Conservation (phyloP, 192 early-diverging fungal species). For the Diversispora eburnea region DNA sequence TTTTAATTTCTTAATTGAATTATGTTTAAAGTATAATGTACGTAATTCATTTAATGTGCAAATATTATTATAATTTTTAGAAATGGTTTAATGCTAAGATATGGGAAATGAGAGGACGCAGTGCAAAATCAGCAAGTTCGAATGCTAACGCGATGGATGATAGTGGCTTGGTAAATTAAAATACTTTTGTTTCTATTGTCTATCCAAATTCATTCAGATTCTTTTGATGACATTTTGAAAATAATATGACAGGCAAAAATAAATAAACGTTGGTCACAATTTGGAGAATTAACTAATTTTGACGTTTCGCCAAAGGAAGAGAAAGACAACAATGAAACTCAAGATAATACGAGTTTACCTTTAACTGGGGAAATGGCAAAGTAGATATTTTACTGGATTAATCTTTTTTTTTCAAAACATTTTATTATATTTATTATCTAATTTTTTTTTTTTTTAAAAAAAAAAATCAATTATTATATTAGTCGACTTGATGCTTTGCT, state of each 20-base stretch:
- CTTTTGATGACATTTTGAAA: not conserved
- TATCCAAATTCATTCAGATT: no score
- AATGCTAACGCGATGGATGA: constrained; percentile 21
- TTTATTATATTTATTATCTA: no score
- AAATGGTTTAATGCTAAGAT: constrained; percentile 65
- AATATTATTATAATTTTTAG: constrained; percentile 32
- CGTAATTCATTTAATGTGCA: constrained; percentile 35
- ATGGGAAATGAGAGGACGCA: constrained; percentile 43
- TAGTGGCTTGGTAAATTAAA: constrained; percentile 24
- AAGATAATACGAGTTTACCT: constrained; percentile 39
- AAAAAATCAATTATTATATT: not conserved
- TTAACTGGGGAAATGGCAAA: constrained; percentile 46
- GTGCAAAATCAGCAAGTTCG: not conserved
- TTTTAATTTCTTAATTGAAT: constrained; percentile 26
- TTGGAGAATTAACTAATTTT: not conserved
- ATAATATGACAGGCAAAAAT: constrained; percentile 18
- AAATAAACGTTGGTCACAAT: constrained; percentile 26
- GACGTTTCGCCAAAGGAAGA: constrained; percentile 10
- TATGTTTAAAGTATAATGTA: constrained; percentile 33
- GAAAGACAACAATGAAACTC: constrained; percentile 17
- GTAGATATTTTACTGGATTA: constrained; percentile 22
- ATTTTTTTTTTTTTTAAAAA: not conserved
- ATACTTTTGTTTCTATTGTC: not conserved
- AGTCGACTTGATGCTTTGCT: constrained; percentile 53
- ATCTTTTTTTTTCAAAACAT: not conserved